Percentiles rank a stretch among this genome's conserved stretches.
Conservation (phyloP, 169 alveolate species). For the Plasmodium chabaudi region DNA sequence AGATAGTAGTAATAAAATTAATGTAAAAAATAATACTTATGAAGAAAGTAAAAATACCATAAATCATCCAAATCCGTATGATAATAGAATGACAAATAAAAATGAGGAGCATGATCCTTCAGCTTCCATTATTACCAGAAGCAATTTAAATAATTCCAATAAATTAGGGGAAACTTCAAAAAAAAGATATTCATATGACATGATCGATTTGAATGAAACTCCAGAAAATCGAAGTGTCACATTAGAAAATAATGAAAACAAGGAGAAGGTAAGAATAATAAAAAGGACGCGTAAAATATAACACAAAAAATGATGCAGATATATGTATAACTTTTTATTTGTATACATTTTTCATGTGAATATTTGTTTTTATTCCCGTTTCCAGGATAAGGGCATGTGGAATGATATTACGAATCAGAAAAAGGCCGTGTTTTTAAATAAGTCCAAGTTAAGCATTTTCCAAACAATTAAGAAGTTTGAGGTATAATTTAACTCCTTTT, state of each 20-base stretch:
- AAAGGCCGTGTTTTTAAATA: conserved; percentile 57
- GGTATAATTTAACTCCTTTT: conserved; percentile 19
- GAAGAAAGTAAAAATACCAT: background rate
- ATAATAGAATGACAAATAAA: conserved; percentile 8
- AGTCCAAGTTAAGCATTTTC: conserved; percentile 43
- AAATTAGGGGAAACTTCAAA: conserved; percentile 11
- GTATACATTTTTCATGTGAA: background rate
- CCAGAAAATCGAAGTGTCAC: background rate
- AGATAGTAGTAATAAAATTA: conserved; percentile 14
- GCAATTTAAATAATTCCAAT: conserved; percentile 11
- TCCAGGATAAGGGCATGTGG: conserved; percentile 62
- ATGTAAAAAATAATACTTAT: conserved; percentile 1
- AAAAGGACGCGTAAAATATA: too few species aligned
- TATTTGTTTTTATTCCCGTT: background rate
- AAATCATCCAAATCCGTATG: conserved; percentile 1
- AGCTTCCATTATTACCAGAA: conserved; percentile 6
- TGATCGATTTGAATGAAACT: conserved; percentile 45
- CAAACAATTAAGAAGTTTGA: conserved; percentile 61
- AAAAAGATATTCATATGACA: conserved; percentile 22
- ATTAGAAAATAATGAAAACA: conserved; percentile 13
- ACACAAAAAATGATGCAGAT: background rate
- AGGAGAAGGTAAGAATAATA: conserved; percentile 47
- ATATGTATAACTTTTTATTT: background rate
- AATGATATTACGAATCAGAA: conserved; percentile 32
- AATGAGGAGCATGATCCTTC: background rate